Conservation (phyloP, 1,284 basidiomycete genomes). For the Microbotryum scabiosae region DNA sequence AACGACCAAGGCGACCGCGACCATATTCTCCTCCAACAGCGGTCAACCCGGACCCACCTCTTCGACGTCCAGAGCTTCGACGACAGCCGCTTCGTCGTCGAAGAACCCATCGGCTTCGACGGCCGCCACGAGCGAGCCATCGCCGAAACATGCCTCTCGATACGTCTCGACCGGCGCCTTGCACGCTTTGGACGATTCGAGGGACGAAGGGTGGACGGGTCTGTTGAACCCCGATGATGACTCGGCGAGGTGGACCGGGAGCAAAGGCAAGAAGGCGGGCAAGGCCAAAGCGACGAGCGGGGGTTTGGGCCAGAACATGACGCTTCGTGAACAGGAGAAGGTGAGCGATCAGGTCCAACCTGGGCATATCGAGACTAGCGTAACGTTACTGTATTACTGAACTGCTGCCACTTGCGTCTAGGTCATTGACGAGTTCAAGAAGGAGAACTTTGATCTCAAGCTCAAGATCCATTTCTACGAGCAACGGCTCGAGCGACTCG, state of each 20-base stretch:
- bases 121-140: background rate
- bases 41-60: background rate
- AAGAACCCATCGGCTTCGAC: background rate
- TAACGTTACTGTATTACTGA: background rate
- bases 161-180: background rate
- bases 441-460: slow-evolving; percentile 91
- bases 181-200: background rate
- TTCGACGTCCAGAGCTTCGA: background rate
- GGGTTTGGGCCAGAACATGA: slow-evolving; percentile 47
- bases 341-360: slow-evolving; percentile 44
- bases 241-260: background rate
- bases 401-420: slow-evolving; percentile 36
- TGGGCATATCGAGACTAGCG: background rate
- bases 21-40: background rate
- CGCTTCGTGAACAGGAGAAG: slow-evolving; percentile 88
- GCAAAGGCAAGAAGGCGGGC: background rate
- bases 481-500: slow-evolving; percentile 69
- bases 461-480: slow-evolving; percentile 87
- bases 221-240: slow-evolving; percentile 1
- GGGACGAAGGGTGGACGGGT: background rate
- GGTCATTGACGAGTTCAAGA: slow-evolving; percentile 89
- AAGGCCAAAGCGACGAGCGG: slow-evolving; percentile 1
- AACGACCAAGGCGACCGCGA: background rate
- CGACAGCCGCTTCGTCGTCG: background rate
- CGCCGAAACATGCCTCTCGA: background rate